Percentiles rank a stretch among this genome's conserved stretches.
These are phyloP conservation scores for Centella asiatica DNA, from an alignment of 129 eudicot species.

Conservation along the genomic window DNA sequence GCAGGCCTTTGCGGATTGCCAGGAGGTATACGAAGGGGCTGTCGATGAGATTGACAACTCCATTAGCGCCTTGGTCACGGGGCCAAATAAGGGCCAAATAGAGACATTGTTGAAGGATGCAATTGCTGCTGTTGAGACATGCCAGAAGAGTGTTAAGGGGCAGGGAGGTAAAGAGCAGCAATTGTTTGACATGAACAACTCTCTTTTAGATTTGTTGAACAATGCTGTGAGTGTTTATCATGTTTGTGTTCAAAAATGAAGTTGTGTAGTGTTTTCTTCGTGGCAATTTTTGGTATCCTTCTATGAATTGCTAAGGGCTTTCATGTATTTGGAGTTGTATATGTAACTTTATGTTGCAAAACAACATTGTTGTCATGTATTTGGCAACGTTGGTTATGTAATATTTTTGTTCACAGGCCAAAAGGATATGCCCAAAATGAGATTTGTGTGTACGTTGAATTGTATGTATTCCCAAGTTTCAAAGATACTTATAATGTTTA, in stretches of 20 bases:
- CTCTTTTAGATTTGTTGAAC: constrained; percentile 21
- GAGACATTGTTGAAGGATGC: constrained; percentile 37
- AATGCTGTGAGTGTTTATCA: constrained; percentile 31
- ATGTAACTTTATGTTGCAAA: background rate
- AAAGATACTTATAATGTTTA: too few relatives aligned
- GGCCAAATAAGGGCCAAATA: constrained; percentile 10
- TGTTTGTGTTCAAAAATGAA: constrained; percentile 18
- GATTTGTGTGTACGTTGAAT: too few relatives aligned
- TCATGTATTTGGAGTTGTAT: too few relatives aligned
- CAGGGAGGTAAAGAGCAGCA: constrained; percentile 13
- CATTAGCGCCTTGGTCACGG: constrained; percentile 23
- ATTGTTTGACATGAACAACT: constrained; percentile 30
- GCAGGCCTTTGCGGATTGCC: constrained; percentile 37
- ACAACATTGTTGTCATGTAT: too few relatives aligned
- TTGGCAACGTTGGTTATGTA: too few relatives aligned
- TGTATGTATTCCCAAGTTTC: too few relatives aligned
- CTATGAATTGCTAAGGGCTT: background rate
- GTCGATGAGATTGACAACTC: constrained; percentile 41
- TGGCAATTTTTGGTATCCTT: background rate
- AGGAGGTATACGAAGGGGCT: constrained; percentile 23
- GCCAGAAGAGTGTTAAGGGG: constrained; percentile 22
- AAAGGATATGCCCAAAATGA: too few relatives aligned
- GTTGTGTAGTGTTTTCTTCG: background rate
- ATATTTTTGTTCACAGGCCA: too few relatives aligned
- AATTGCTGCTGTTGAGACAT: constrained; percentile 30